Conservation (phyloP, 1,139 yeast genomes). For the Geotrichum siamense region DNA sequence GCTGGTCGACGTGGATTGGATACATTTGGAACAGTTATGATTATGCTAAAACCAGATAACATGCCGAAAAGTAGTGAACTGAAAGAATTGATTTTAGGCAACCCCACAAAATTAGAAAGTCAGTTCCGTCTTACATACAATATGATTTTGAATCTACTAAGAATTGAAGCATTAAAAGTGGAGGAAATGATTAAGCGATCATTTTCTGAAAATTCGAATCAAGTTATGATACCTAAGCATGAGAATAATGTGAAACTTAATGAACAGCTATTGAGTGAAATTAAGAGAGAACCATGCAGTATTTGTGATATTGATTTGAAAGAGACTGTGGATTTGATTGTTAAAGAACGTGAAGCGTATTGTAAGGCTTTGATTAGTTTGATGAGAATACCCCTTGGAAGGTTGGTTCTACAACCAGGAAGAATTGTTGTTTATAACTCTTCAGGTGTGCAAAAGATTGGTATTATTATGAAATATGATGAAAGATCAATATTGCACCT, state of each 20-base stretch:
- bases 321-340: slow-evolving; percentile 41
- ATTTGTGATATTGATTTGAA: slow-evolving; percentile 41
- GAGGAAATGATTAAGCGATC: slow-evolving; percentile 97
- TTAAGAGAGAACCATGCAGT: slow-evolving; percentile 39
- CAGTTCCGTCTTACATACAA: slow-evolving; percentile 92
- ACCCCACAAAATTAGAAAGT: slow-evolving; percentile 80
- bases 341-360: slow-evolving; percentile 42
- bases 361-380: slow-evolving; percentile 45
- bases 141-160: slow-evolving; percentile 83
- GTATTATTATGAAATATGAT: slow-evolving; percentile 33
- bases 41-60: slow-evolving; percentile 51
- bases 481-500: not conserved
- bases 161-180: slow-evolving; percentile 89
- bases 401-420: slow-evolving; percentile 48
- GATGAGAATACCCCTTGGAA: slow-evolving; percentile 40
- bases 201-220: slow-evolving; percentile 85
- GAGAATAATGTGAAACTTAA: slow-evolving; percentile 55
- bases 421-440: slow-evolving; percentile 56
- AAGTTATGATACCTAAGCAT: slow-evolving; percentile 79
- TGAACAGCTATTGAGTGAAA: slow-evolving; percentile 41
- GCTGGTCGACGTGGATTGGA: slow-evolving; percentile 98
- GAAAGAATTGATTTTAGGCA: slow-evolving; percentile 76
- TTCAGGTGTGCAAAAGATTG: slow-evolving; percentile 42
- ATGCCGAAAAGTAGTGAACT: slow-evolving; percentile 47
- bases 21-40: slow-evolving; percentile 89